These are phyloP conservation scores for Aspergillus tamarii DNA, from an alignment of 2,329 filamentous ascomycete species.

Conservation along the genomic window DNA sequence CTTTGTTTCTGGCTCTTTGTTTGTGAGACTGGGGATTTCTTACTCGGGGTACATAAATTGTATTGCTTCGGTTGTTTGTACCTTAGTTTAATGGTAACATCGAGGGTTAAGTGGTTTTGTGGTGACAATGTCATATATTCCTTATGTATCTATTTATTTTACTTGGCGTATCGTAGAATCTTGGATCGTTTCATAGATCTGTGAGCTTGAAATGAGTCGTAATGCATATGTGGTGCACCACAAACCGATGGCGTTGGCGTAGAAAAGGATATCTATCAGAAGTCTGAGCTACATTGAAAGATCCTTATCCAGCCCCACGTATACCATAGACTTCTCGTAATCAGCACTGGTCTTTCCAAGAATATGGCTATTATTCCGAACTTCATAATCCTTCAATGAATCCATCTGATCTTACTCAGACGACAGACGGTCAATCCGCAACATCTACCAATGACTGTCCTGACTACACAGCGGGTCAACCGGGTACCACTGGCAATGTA, in stretches of 20 bases:
- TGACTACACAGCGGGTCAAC: slow-evolving; percentile 82
- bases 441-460: slow-evolving; percentile 84
- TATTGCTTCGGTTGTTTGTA: too few species aligned
- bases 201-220: too few species aligned
- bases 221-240: too few species aligned
- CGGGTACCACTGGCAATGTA: slow-evolving; percentile 85
- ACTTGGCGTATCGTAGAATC: too few species aligned
- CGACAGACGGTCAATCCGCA: slow-evolving; percentile 84
- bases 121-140: neutral
- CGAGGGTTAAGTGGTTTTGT: neutral
- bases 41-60: neutral
- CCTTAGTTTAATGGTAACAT: neutral
- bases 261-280: too few species aligned
- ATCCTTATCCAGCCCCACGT: slow-evolving; percentile 49
- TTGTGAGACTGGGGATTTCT: neutral
- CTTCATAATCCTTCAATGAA: slow-evolving; percentile 84
- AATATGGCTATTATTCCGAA: slow-evolving; percentile 82
- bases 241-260: too few species aligned
- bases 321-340: slow-evolving; percentile 64
- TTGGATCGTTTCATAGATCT: slow-evolving; percentile 14
- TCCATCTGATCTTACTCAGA: slow-evolving; percentile 82
- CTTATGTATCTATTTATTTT: neutral
- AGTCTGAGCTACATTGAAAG: neutral
- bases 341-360: slow-evolving; percentile 73
- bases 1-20: neutral